Evolutionary conservation across 2,329 filamentous ascomycete genomes (phyloP), one percentile per base, ranked within the genome.

Genomic region (Fonsecaea pedrosoi): DNA sequence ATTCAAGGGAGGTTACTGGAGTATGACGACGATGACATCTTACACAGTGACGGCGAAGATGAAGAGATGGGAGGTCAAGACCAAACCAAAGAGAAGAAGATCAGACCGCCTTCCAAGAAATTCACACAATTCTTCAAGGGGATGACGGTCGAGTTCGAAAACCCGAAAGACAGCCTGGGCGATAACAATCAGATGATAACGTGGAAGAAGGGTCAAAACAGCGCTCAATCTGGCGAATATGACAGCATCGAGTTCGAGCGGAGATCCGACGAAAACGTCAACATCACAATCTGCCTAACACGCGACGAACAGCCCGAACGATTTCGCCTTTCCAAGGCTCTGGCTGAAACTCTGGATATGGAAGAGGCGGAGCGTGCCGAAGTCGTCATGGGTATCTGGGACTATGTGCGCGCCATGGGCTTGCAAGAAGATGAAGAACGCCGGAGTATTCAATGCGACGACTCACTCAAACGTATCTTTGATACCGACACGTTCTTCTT

Each of bases 371-470:
- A 95, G 34, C 89, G 93, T 35, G 90, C 92, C 45, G 93, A 95
- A 69, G 90, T 94, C 6, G 89, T 97, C 34, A 92, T 96, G 84
- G 94, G 91, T 13, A 86, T 99, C 37, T 99, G 94, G 92, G 94
- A 97, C 76, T 99, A 99, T 75, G 91, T 97, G 71, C 90, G 92
- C 73, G 85, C 91, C 21, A 91, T 92, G 83, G 89, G 90, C 18
- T 82, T 99, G 55, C 92, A 96, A 77, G 94, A 97, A 76, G 94
- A 97, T 71, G 94, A 98, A 67, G 95, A 99, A 77, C 95, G 95
- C 82, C 87, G 95, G 69, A 91, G 91, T 68, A 94, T 99, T 73
- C 90, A 92, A 45, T 98, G 95, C 75, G 94, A 99, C 75, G 90
- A 94, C 53, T 85, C 89, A 55, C 78, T 99, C 60, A 90, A 87